Percentiles rank a stretch among this genome's conserved stretches.
Conservation (phyloP, 345 rosid species). For the Moricandia arvensis region DNA sequence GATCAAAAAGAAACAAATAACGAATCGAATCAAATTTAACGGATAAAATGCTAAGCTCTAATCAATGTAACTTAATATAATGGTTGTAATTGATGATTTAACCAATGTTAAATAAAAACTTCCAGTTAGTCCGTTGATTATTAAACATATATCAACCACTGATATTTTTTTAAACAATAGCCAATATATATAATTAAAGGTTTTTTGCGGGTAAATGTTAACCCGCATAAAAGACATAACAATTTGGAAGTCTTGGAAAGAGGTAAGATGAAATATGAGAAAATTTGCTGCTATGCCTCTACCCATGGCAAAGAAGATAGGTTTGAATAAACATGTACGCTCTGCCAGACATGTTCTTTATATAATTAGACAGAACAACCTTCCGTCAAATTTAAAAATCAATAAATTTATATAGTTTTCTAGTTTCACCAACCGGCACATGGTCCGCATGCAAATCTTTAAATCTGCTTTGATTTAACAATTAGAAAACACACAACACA, state of each 20-base stretch:
- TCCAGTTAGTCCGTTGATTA: no score
- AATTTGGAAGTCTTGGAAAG: not conserved
- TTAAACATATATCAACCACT: no score
- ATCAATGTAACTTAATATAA: no score
- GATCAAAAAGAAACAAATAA: no score
- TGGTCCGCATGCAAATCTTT: slow-evolving; percentile 30
- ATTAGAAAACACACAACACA: not conserved
- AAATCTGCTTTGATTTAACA: not conserved
- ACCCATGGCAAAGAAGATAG: not conserved
- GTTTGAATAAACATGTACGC: not conserved
- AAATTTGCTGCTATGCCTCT: no score
- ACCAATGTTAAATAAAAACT: no score
- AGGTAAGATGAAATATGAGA: not conserved
- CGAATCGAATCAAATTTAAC: no score
- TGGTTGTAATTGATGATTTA: no score
- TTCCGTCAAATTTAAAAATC: slow-evolving; percentile 24
- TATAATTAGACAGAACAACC: slow-evolving; percentile 2
- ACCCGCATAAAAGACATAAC: not conserved
- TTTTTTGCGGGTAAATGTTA: not conserved
- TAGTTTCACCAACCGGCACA: slow-evolving; percentile 35
- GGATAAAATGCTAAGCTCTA: no score
- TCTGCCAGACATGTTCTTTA: no score
- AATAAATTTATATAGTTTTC: not conserved
- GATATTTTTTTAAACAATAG: no score
- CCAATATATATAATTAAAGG: no score